Evolutionary conservation across 768 basidiomycete genomes (phyloP), one percentile per base, ranked within the genome.

Genomic region (Termitomyces sp.): DNA sequence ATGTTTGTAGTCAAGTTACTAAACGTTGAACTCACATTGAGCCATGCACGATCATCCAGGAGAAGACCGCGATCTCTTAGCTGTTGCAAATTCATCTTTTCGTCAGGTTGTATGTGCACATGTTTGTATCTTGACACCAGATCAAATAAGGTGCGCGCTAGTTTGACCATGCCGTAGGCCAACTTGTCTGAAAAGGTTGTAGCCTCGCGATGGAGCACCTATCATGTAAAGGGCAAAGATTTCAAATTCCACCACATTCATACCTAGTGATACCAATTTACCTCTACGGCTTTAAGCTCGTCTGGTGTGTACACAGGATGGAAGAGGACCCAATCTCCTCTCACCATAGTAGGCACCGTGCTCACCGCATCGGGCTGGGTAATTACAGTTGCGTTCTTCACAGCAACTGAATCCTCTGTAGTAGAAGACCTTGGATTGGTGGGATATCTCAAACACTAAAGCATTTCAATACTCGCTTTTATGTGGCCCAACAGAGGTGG

Each of bases 261-360:
- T 53, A n/a, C 5, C 6, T 26, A 28, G 28, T 41, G 2, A 20
- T 41, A 46, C 54, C 60, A 10, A 58, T 72, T 51, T 65, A 88
- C 90, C 71, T 89, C 75, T 16, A 92, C 90, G 15, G 89, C 81
- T 61, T 75, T 84, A 51, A 92, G 68, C 66, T 93, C 92, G 37
- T 83, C 83, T 18, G 74, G 69, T 6, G 89, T 83, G 69, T 98
- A 98, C 2, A 96, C 94, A 0, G 95, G 95, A 67, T 96, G 92
- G 68, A 94, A 92, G 2, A 97, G 74, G 12, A 96, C 92, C 92
- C 94, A 97, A 64, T 91, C 90, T 2, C 90, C 90, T 41, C 76
- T 79, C 51, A 84, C 69, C 67, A 77, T 79, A 3, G 77, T 73
- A 2, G 84, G 83, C 15, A 83, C 72, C 5, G 84, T 82, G 68